Base-by-base conservation (phyloP, 1,284 basidiomycete species). In the Trichosporon inkin region DNA sequence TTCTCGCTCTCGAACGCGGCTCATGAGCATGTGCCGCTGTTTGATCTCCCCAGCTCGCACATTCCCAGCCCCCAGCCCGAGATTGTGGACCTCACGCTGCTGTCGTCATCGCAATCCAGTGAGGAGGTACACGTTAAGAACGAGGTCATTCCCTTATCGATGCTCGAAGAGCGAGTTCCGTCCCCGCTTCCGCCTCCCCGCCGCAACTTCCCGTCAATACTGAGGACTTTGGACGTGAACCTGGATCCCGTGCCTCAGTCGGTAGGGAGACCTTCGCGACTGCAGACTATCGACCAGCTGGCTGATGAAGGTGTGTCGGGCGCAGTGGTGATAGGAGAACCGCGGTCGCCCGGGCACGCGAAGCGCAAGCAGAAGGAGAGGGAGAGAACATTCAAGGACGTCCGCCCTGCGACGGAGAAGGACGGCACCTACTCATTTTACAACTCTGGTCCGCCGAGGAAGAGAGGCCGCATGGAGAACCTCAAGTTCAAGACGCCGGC, bases 371-470 rank as follows among this genome's bases (percentile, higher is more conserved):
- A 62, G 53, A 64, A 68, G 24, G 66, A 64, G 39, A 67, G 71
- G 20, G 62, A 68, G 16, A 57, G 59, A 24, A 58, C 63, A n/a
- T 70, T 75, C 62, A 65, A 64, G 36, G 66, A 62, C 36, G 69
- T 75, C 1, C 56, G 56, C 24, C 68, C 71, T 0, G 63, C 62
- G 4, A 64, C 60, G 6, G 66, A 62, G 0, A 47, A 57, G 5
- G 71, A 68, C 0, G 60, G 57, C 0, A 68, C 71, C 1, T 71
- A 56, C 34, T 61, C 65, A 10, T 71, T 68, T 57, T 74, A 74
- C 56, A 71, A 69, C 34, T 20, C 56, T 16, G 32, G 55, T 2
- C 44, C 58, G 0, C 60, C 60, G 1, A 16, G 17, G 16, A 60
- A 60, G 58, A 32, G 49, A 8, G 24, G 10, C 1, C 44, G 38